phyloP scores from a whole-genome alignment of 495 filamentous ascomycete genomes.

The Parathielavia hyrcaniae region DNA sequence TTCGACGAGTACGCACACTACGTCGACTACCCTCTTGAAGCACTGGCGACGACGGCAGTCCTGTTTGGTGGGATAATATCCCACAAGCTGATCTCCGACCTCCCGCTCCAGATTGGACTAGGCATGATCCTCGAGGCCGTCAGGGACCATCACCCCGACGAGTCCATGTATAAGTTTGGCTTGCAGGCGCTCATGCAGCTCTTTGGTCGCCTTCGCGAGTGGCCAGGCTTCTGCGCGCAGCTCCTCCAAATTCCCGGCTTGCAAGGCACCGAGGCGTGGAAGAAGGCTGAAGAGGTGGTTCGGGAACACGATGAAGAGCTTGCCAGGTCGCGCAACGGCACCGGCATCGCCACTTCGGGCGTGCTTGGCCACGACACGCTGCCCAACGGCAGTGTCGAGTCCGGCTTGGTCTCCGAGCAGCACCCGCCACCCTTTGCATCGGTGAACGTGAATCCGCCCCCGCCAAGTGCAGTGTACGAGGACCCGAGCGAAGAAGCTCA shows the following conservation, averaged over 20 bases:
- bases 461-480: conserved; percentile 55
- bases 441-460: conserved; percentile 63
- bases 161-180: conserved; percentile 96
- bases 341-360: conserved; percentile 17
- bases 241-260: conserved; percentile 74
- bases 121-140: conserved; percentile 97
- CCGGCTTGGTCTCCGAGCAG: conserved; percentile 48
- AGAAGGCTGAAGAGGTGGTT: conserved; percentile 74
- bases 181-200: conserved; percentile 93
- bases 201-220: conserved; percentile 73
- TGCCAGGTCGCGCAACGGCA: conserved; percentile 41
- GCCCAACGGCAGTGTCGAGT: conserved; percentile 63
- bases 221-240: conserved; percentile 81
- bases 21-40: conserved; percentile 85
- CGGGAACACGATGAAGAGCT: conserved; percentile 54
- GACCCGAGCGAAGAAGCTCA: conserved; percentile 79
- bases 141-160: conserved; percentile 67
- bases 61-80: conserved; percentile 96
- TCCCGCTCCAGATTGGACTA: conserved; percentile 84
- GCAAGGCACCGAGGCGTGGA: conserved; percentile 75
- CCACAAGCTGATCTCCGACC: conserved; percentile 77
- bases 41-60: conserved; percentile 88
- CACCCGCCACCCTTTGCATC: conserved; percentile 60
- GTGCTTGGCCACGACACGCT: conserved; percentile 26
- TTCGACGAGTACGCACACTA: conserved; percentile 98